Evolutionary conservation across 1,284 basidiomycete genomes (phyloP), one percentile per base, ranked within the genome.

Genomic region (Fomitopsis schrenkii): DNA sequence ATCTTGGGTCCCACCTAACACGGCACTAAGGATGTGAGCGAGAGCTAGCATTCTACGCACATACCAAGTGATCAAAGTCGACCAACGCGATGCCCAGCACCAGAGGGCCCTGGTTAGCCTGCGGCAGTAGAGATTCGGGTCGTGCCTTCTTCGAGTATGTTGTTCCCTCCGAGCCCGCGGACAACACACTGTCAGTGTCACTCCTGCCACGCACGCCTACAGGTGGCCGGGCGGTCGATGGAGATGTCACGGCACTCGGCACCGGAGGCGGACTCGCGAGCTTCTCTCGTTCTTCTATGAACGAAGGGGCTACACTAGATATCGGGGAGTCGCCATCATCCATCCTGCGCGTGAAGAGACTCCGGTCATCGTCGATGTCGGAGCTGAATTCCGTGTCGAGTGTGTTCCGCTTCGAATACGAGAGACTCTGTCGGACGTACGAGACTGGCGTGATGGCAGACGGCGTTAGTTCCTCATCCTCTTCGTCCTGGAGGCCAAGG

Each of bases 61-160:
- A 71, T 83, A 94, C 93, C 69, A 95, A 74, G 74, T 96, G 94
- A 72, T 96, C 94, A 71, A 96, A 96, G 71, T 96, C 94, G 35
- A 96, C 89, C 22, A 96, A 77, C 2, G 92, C 94, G 58, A 95
- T 87, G 5, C 94, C 94, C 8, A 94, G 78, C 17, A 95, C 81
- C 33, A 94, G 74, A 5, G 85, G 85, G 2, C 85, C 85, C 22
- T 75, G 76, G 0, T 82, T 79, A 12, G 84, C 79, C 41, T 82
- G 80, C 26, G 90, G 73, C 10, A 93, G 70, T 70, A 90, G 76
- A 6, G 88, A 91, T 70, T 93, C 91, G 14, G 91, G 91, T 8
- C 91, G 82, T 35, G 85, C 82, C 73, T 93, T 93, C 66, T 83
- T 81, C 45, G 88, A 90, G 41, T 86, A 87, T 2, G 79, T 79